phyloP scores from a whole-genome alignment of 2,329 filamentous ascomycete species.

The Cucurbitaria berberidis region DNA sequence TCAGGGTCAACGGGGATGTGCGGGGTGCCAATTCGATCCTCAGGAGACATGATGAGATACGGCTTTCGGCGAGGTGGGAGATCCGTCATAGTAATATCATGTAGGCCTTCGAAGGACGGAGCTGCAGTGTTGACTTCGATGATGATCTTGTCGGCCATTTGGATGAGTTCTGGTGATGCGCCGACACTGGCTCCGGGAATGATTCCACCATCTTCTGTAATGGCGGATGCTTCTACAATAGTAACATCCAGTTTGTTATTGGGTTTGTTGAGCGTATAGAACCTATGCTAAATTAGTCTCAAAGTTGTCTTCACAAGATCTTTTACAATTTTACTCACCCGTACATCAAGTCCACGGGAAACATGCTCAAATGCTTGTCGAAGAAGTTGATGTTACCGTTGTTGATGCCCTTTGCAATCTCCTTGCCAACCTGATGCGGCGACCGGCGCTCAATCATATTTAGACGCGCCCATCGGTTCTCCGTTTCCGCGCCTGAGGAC shows the following conservation, averaged over 20 bases:
- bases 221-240: slow-evolving; percentile 84
- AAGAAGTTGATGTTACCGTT: slow-evolving; percentile 89
- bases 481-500: slow-evolving; percentile 87
- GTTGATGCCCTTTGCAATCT: slow-evolving; percentile 90
- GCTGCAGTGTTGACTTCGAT: slow-evolving; percentile 90
- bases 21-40: slow-evolving; percentile 83
- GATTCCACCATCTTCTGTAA: slow-evolving; percentile 87
- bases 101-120: slow-evolving; percentile 81
- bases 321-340: slow-evolving; percentile 41
- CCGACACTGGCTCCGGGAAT: slow-evolving; percentile 86
- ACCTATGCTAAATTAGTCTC: slow-evolving; percentile 55
- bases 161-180: slow-evolving; percentile 82
- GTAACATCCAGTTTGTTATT: slow-evolving; percentile 79
- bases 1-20: slow-evolving; percentile 85
- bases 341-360: slow-evolving; percentile 84
- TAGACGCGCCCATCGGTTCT: slow-evolving; percentile 86
- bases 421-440: slow-evolving; percentile 89
- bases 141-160: slow-evolving; percentile 92
- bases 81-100: slow-evolving; percentile 91
- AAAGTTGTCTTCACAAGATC: not conserved
- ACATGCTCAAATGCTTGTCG: slow-evolving; percentile 93
- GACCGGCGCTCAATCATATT: slow-evolving; percentile 89
- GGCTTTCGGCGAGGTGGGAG: slow-evolving; percentile 81
- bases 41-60: slow-evolving; percentile 82
- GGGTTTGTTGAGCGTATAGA: slow-evolving; percentile 80